A percentile compares a stretch with the other conserved stretches of the same genome.
Conservation (phyloP, 345 rosid species). For the Viola odorata region DNA sequence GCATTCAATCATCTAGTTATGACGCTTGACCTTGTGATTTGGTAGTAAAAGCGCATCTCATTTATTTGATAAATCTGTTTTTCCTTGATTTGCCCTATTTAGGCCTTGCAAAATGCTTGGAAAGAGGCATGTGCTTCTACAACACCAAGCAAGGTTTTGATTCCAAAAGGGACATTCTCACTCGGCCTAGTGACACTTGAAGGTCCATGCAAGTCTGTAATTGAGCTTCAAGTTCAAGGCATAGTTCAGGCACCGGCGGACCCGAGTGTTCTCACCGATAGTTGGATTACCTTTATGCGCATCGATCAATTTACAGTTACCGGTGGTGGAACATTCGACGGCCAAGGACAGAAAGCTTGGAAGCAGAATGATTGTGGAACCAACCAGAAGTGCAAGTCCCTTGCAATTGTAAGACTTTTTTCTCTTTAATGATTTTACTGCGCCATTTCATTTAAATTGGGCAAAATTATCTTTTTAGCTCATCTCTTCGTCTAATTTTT, state of each 20-base stretch:
- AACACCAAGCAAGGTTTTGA: conserved; percentile 1
- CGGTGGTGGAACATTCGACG: conserved; percentile 42
- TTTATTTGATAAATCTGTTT: too few species aligned
- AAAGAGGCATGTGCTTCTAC: conserved; percentile 17
- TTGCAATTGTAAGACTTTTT: conserved; percentile 33
- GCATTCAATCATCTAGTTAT: too few species aligned
- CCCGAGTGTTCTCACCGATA: not conserved
- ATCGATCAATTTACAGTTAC: conserved; percentile 13
- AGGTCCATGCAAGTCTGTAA: conserved; percentile 36
- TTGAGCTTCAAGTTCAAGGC: conserved; percentile 22
- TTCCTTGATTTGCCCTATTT: too few species aligned
- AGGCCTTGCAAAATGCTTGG: conserved; percentile 27
- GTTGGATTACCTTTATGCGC: conserved; percentile 13
- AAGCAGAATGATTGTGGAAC: conserved; percentile 22
- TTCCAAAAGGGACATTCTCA: conserved; percentile 16
- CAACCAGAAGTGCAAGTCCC: conserved; percentile 19
- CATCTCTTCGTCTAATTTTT: too few species aligned
- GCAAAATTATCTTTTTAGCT: too few species aligned
- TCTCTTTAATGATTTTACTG: too few species aligned
- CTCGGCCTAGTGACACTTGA: not conserved
- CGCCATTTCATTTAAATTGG: too few species aligned
- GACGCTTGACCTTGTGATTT: too few species aligned
- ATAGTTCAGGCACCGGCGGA: conserved; percentile 18
- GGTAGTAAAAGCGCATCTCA: too few species aligned
- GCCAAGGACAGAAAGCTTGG: conserved; percentile 40